These are phyloP conservation scores for Solanum phureja DNA, from an alignment of 257 asterid species.

Conservation along the genomic window DNA sequence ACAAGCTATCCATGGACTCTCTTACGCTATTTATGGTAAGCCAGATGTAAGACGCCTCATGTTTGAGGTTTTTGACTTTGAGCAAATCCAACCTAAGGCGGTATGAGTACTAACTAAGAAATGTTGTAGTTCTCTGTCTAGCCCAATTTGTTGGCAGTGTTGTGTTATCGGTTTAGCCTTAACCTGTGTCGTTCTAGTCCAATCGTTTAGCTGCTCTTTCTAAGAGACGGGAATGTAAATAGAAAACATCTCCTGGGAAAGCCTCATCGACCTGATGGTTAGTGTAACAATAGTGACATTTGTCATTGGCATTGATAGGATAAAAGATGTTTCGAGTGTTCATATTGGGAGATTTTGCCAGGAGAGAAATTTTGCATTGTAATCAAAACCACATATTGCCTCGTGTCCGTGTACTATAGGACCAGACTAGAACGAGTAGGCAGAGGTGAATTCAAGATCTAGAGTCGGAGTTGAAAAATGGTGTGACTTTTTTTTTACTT, in stretches of 20 bases:
- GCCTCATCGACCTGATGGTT: not conserved
- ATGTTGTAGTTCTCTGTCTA: not conserved
- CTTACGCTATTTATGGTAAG: slow-evolving; percentile 81
- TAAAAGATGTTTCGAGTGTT: too few species aligned
- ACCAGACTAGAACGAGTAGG: too few species aligned
- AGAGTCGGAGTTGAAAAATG: too few species aligned
- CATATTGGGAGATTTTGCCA: too few species aligned
- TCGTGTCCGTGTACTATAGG: too few species aligned
- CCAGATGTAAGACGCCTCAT: slow-evolving; percentile 93
- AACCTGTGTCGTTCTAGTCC: too few species aligned
- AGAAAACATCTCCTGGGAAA: not conserved
- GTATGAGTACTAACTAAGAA: not conserved
- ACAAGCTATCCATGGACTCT: slow-evolving; percentile 91
- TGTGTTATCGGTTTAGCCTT: not conserved
- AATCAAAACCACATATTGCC: too few species aligned
- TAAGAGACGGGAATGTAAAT: not conserved
- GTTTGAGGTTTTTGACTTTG: slow-evolving; percentile 97
- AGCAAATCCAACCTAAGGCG: slow-evolving; percentile 81
- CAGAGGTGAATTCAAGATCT: too few species aligned
- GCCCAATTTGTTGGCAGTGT: not conserved
- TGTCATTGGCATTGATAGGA: too few species aligned
- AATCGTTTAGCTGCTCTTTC: not conserved
- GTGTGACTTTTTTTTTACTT: too few species aligned
- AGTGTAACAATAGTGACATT: not conserved
- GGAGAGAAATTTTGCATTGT: too few species aligned